phyloP scores from a whole-genome alignment of 768 basidiomycete species.

The Daedaleopsis nitida region DNA sequence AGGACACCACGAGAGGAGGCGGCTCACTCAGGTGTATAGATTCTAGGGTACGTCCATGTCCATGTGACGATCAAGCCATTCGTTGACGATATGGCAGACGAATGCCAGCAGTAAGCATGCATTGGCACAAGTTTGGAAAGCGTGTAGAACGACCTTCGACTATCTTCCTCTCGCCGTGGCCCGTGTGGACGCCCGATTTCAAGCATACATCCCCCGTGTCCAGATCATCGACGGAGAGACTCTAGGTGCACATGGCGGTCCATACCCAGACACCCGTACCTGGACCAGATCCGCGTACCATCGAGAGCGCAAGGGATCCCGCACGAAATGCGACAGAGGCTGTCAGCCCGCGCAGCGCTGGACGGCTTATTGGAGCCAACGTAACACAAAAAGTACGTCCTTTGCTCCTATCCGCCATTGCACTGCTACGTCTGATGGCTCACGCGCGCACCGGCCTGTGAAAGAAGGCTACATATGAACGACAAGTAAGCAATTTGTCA shows the following conservation, averaged over 20 bases:
- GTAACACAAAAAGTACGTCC: constrained; percentile 77
- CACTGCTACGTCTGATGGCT: constrained; percentile 91
- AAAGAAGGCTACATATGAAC: constrained; percentile 97
- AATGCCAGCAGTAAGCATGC: constrained; percentile 99
- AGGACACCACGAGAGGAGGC: constrained; percentile 95
- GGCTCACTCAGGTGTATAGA: constrained; percentile 99
- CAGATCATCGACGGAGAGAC: constrained; percentile 94
- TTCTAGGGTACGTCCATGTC: constrained; percentile 75
- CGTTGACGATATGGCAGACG: constrained; percentile 52
- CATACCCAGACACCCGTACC: constrained; percentile 95
- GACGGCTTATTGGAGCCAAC: constrained; percentile 88
- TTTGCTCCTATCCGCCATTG: constrained; percentile 45
- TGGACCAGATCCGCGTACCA: constrained; percentile 92
- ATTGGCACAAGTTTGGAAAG: constrained; percentile 93
- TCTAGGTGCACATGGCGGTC: constrained; percentile 93
- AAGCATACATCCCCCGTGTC: neutral
- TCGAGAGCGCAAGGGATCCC: constrained; percentile 97
- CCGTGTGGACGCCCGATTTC: neutral
- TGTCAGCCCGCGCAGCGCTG: constrained; percentile 93
- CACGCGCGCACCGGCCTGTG: constrained; percentile 93
- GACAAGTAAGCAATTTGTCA: constrained; percentile 90
- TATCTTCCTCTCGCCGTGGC: constrained; percentile 85
- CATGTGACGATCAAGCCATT: neutral
- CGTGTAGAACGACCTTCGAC: constrained; percentile 96
- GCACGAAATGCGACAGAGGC: constrained; percentile 99